Conservation (phyloP, 1,284 basidiomycete species). For the Phaffia rhodozyma region DNA sequence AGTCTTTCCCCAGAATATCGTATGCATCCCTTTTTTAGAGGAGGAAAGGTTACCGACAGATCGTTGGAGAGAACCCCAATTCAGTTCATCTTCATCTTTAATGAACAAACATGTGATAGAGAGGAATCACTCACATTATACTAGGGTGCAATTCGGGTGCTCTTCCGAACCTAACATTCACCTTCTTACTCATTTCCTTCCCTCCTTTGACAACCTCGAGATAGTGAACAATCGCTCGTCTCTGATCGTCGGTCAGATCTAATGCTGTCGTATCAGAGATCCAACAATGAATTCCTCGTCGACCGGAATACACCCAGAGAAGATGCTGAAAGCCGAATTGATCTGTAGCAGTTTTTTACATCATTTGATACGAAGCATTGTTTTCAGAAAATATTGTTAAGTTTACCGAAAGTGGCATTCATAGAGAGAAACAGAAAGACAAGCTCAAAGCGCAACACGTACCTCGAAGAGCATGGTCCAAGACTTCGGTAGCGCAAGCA, state of each 20-base stretch:
- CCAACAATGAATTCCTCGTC: conserved; percentile 97
- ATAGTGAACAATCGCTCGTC: conserved; percentile 73
- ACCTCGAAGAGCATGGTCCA: conserved; percentile 67
- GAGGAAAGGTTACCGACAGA: neutral
- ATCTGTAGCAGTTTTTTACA: conserved; percentile 23
- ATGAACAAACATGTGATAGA: conserved; percentile 2
- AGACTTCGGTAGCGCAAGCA: conserved; percentile 75
- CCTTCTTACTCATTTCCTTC: conserved; percentile 68
- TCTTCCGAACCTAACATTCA: conserved; percentile 50
- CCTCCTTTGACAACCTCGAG: conserved; percentile 72
- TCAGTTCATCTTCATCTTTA: neutral
- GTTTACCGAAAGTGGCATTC: too few relatives aligned
- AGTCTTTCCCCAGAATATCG: conserved; percentile 45
- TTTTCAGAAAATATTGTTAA: neutral
- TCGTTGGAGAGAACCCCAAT: neutral
- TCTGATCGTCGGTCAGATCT: conserved; percentile 79
- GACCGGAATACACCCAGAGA: conserved; percentile 97
- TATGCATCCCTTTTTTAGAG: conserved; percentile 40
- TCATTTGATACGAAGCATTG: neutral
- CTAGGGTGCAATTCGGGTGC: conserved; percentile 30
- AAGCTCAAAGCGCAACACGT: conserved; percentile 14
- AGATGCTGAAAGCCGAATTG: conserved; percentile 70
- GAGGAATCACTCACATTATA: conserved; percentile 44
- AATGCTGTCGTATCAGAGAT: conserved; percentile 82
- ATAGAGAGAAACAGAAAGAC: neutral